Conservation (phyloP, 768 basidiomycete genomes). For the Collybia sordida region DNA sequence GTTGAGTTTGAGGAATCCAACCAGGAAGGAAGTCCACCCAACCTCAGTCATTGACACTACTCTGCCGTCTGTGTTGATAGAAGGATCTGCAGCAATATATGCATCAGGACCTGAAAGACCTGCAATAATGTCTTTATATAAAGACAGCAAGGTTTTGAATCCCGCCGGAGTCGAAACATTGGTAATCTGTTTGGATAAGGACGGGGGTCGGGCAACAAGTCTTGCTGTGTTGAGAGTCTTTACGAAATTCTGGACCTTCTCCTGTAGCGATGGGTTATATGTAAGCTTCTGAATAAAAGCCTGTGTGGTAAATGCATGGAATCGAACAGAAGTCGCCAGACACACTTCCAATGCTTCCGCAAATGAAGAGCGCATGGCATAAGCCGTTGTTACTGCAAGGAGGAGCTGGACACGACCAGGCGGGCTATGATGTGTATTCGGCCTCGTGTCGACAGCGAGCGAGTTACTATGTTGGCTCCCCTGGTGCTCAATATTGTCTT, state of each 20-base stretch:
- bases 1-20: conserved; percentile 58
- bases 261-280: conserved; percentile 30
- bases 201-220: conserved; percentile 47
- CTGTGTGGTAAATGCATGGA: conserved; percentile 32
- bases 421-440: conserved; percentile 10
- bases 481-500: conserved; percentile 13
- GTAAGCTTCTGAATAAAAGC: conserved; percentile 39
- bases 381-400: conserved; percentile 57
- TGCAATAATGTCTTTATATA: conserved; percentile 52
- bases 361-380: conserved; percentile 61
- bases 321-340: conserved; percentile 34
- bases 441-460: conserved; percentile 19
- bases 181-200: conserved; percentile 49
- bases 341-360: conserved; percentile 47
- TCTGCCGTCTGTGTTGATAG: conserved; percentile 33
- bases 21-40: conserved; percentile 66
- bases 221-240: conserved; percentile 50
- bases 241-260: conserved; percentile 44
- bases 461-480: conserved; percentile 4
- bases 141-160: conserved; percentile 32
- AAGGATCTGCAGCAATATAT: conserved; percentile 49
- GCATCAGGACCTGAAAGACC: conserved; percentile 52
- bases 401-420: conserved; percentile 41
- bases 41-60: conserved; percentile 54
- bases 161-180: conserved; percentile 39